These are phyloP conservation scores for Diphasiastrum complanatum DNA, from an alignment of 83 land plant species.

Conservation along the genomic window DNA sequence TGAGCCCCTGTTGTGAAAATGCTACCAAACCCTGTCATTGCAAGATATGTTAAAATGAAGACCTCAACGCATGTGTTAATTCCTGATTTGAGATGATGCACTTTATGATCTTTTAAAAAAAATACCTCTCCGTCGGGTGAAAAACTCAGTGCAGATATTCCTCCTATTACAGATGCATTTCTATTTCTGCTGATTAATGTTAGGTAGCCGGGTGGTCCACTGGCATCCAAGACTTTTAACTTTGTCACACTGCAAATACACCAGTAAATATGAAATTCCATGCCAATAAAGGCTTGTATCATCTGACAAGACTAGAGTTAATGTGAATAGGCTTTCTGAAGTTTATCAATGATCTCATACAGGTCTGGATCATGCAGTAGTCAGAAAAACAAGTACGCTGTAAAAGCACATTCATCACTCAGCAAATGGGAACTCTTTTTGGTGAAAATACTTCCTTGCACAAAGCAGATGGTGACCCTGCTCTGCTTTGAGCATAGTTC, in stretches of 20 bases:
- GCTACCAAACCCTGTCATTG: constrained; percentile 75
- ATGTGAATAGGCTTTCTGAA: too few relatives aligned
- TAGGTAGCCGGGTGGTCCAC: constrained; percentile 87
- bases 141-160: constrained; percentile 70
- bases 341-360: too few relatives aligned
- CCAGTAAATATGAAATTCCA: too few relatives aligned
- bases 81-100: neutral
- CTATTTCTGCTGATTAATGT: constrained; percentile 39
- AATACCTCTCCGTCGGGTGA: constrained; percentile 90
- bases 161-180: constrained; percentile 31
- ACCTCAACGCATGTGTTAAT: neutral
- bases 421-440: too few relatives aligned
- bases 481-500: too few relatives aligned
- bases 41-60: neutral
- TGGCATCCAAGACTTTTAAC: constrained; percentile 83
- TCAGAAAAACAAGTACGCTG: too few relatives aligned
- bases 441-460: too few relatives aligned
- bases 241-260: constrained; percentile 67
- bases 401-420: too few relatives aligned
- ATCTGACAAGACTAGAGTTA: too few relatives aligned
- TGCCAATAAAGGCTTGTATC: too few relatives aligned
- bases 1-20: constrained; percentile 82
- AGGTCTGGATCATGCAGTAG: too few relatives aligned
- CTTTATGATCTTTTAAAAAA: neutral
- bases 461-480: too few relatives aligned